phyloP scores from a whole-genome alignment of 1,139 yeast species.

The Geotrichum aggregatum region DNA sequence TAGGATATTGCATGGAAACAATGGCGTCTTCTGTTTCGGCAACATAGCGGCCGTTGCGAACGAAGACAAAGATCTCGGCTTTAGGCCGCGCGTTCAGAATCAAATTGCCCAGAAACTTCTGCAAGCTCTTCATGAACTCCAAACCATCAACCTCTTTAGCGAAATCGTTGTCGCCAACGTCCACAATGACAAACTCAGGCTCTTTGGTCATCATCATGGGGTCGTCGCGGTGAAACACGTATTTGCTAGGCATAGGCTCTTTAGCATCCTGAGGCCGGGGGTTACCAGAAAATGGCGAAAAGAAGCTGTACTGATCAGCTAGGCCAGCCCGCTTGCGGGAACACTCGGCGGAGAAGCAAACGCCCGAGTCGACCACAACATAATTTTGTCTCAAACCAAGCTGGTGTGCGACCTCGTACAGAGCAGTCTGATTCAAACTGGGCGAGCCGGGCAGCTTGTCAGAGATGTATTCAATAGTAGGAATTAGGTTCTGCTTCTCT shows the following conservation, averaged over 20 bases:
- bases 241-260: constrained; percentile 18
- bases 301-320: constrained; percentile 18
- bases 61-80: constrained; percentile 18
- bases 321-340: constrained; percentile 18
- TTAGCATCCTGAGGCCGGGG: constrained; percentile 20
- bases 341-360: constrained; percentile 18
- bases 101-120: constrained; percentile 19
- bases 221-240: constrained; percentile 23
- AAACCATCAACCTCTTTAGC: constrained; percentile 12
- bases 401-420: constrained; percentile 17
- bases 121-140: constrained; percentile 18
- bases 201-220: constrained; percentile 15
- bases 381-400: constrained; percentile 17
- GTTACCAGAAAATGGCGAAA: constrained; percentile 20
- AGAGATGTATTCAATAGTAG: constrained; percentile 20
- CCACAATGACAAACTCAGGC: constrained; percentile 22
- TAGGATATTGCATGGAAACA: constrained; percentile 17
- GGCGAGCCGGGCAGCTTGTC: constrained; percentile 13
- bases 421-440: constrained; percentile 11
- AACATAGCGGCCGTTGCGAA: constrained; percentile 19
- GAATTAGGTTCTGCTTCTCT: constrained; percentile 16
- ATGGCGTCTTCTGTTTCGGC: constrained; percentile 23
- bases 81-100: constrained; percentile 17
- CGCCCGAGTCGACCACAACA: constrained; percentile 12
- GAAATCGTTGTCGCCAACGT: constrained; percentile 22